phyloP scores from a whole-genome alignment of 257 asterid species.

The Petunia secreta region DNA sequence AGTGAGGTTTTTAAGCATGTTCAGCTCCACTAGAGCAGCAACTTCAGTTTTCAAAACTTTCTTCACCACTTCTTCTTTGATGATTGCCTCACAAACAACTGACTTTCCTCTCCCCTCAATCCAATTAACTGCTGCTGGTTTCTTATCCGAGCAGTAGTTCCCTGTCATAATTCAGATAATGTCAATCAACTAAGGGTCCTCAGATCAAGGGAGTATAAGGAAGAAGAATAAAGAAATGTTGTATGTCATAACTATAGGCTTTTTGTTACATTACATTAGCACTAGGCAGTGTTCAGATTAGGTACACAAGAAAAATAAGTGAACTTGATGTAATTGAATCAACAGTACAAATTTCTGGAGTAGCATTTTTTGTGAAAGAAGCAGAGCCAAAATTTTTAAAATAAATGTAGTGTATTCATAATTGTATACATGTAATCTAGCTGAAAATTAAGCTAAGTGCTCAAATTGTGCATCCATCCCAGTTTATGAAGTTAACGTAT shows the following conservation, averaged over 20 bases:
- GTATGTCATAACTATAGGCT: not conserved
- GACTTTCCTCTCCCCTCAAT: constrained; percentile 63
- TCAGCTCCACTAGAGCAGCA: constrained; percentile 54
- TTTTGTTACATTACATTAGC: not conserved
- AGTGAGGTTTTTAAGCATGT: constrained; percentile 54
- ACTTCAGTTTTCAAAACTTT: constrained; percentile 56
- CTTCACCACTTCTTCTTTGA: constrained; percentile 51
- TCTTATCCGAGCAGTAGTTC: constrained; percentile 56
- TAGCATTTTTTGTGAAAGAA: not conserved
- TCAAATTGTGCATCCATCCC: too few relatives aligned
- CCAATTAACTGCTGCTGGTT: constrained; percentile 65
- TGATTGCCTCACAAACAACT: constrained; percentile 56
- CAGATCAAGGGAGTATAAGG: not conserved
- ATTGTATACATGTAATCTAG: too few relatives aligned
- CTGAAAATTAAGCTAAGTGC: too few relatives aligned
- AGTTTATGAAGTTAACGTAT: too few relatives aligned
- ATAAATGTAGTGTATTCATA: too few relatives aligned
- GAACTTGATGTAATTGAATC: not conserved
- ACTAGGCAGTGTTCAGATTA: too few relatives aligned
- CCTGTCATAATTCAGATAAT: constrained; percentile 32
- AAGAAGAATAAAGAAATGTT: not conserved
- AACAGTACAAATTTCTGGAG: not conserved
- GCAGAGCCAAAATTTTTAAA: not conserved
- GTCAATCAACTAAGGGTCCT: not conserved
- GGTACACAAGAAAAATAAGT: not conserved